Conservation (phyloP, 139 green algal species). For the Penium margaritaceum region DNA sequence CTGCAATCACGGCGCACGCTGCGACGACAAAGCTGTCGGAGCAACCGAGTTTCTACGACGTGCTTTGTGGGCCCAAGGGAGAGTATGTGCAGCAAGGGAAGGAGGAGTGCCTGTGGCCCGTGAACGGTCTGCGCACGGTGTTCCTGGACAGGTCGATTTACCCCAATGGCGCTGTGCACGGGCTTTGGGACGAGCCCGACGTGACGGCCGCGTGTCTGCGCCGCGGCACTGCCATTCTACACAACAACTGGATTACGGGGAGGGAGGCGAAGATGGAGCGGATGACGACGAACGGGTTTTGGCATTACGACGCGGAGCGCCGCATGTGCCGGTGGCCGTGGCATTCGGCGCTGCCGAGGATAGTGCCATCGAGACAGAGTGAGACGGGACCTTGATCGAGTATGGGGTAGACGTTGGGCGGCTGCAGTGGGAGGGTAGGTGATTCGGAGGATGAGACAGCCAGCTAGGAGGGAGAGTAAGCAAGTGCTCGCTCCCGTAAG, state of each 20-base stretch:
- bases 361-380: no score
- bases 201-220: neutral
- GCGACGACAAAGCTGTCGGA: constrained; percentile 12
- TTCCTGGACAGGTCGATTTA: neutral
- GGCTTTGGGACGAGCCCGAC: constrained; percentile 1
- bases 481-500: no score
- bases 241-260: constrained; percentile 7
- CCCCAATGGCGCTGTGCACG: constrained; percentile 21
- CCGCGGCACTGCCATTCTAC: neutral
- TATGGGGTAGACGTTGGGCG: no score
- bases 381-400: no score
- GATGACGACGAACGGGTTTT: neutral
- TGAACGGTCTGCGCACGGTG: constrained; percentile 8
- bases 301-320: neutral
- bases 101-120: neutral
- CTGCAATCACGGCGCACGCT: neutral
- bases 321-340: neutral
- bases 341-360: neutral
- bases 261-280: constrained; percentile 9
- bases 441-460: no score
- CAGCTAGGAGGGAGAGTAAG: no score
- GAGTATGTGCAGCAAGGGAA: neutral
- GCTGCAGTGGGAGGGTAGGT: no score
- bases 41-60: constrained; percentile 20
- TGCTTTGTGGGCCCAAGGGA: neutral